These are phyloP conservation scores for Gnomoniopsis sp. DNA, from an alignment of 2,329 filamentous ascomycete genomes.

Conservation along the genomic window DNA sequence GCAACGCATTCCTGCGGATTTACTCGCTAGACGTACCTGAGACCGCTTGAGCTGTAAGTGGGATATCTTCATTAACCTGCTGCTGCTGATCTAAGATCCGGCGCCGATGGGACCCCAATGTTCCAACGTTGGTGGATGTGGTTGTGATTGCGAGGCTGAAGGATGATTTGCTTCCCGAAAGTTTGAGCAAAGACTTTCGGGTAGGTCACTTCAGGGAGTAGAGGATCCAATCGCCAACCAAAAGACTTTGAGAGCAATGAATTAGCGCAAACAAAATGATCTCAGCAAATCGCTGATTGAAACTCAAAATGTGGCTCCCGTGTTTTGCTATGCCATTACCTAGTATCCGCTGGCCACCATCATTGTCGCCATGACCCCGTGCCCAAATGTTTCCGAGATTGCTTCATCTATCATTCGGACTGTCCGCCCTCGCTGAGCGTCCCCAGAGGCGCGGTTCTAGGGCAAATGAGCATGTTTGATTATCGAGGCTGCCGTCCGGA, in stretches of 20 bases:
- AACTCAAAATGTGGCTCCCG: too few relatives aligned
- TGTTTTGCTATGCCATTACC: too few relatives aligned
- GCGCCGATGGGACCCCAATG: too few relatives aligned
- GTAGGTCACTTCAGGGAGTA: neutral
- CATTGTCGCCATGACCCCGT: neutral
- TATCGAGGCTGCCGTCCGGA: neutral
- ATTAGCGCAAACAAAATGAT: neutral
- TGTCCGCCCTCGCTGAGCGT: too few relatives aligned
- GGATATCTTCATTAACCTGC: neutral
- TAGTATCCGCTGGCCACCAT: too few relatives aligned
- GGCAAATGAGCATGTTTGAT: neutral
- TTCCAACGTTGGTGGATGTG: neutral
- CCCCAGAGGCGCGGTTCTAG: too few relatives aligned
- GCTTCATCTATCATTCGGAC: neutral
- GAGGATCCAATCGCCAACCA: neutral
- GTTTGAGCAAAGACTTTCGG: neutral
- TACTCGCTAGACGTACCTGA: neutral
- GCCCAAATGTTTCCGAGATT: neutral
- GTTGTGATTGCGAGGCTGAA: neutral
- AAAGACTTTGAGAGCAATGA: neutral
- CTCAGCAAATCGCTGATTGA: neutral
- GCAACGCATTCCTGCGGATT: neutral
- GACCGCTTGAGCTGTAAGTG: neutral
- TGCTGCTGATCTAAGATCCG: neutral
- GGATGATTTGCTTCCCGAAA: neutral